Base-by-base conservation (phyloP, 129 eudicot genomes). In the Ambrosia trifida region DNA sequence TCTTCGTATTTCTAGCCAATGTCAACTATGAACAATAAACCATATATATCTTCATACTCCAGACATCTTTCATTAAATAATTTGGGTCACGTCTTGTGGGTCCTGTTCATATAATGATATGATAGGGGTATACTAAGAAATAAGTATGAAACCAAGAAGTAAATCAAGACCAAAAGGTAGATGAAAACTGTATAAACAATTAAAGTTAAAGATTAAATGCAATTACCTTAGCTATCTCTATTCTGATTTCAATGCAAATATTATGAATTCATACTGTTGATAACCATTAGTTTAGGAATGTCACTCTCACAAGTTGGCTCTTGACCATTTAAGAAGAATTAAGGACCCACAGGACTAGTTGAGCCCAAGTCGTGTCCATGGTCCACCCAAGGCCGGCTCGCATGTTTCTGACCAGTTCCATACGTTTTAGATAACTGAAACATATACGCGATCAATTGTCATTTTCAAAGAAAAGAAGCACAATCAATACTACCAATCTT, bases 231-330 rank as follows among this genome's bases (percentile, higher is more conserved):
- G 59, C 60, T 33, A 64, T 64, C 18, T 31, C 40, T 36, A 20
- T 35, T 73, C 35, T 54, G 58, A 45, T 53, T 33, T 44, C 11
- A 61, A 61, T 62, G 12, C 45, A 62, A 14, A 8, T 35, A 6
- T n/a, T 14, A 16, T 20, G 72, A 51, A 77, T 53, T 74, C 63
- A 44, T 54, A 64, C 47, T 58, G 18, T 1, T 59, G 13, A 12
- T n/a, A 54, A 13, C 40, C 62, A 17, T 31, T 68, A 12, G 38
- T 43, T 45, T 62, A 33, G 33, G 50, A 79, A 72, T 56, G 84
- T 70, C 84, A 54, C 84, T n/a, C 70, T 80, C 84, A 69, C 83
- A 70, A 76, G 61, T 76, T 75, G 74, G 70, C 35, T 58, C 45
- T 77, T 69, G 65, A 63, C 50, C 64, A 35, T 69, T 69, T 47